Evolutionary conservation across 176 grass and related monocot genomes (phyloP), one percentile per base, ranked within the genome.

Genomic region (barley (Hordeum vulgare)): DNA sequence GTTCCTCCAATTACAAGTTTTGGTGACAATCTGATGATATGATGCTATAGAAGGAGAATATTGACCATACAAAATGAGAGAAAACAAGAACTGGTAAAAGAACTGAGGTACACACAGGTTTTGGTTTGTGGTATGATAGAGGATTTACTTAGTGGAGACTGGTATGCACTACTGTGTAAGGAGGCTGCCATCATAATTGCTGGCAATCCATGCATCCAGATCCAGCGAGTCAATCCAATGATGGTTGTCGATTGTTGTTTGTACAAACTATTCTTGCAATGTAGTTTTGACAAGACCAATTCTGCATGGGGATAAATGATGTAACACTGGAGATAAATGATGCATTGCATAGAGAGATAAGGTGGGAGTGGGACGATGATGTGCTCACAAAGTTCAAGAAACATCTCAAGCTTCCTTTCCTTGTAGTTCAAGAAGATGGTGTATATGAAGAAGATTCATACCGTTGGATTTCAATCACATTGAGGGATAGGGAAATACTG

Each of bases 91-190:
- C 33, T 51, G 5, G 0, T 0, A 36, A 0, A 24, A 2, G 65
- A 34, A 25, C 11, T 77, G 66, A 29, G 36, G 9, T 11, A 60
- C 13, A 67, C 7, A 8, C 11, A 59, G n/a, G n/a, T 25, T 45
- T 77, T 80, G 20, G 9, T 5, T 11, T 56, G 13, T n/a, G 45
- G 12, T n/a, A 5, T 2, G 21, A 0, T 0, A 0, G 7, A 23
- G 11, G 0, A 13, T 7, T 20, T 75, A 56, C 3, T 1, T 34
- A 20, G 1, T 11, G 2, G 9, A 11, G 5, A 0, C 0, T 54
- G 54, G 9, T 54, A 8, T 75, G 27, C 49, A 8, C 7, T 57
- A 8, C 2, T 76, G 45, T 11, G 34, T 4, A 11, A 27, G 51
- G 71, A 74, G 44, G 71, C 71, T 29, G 41, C 13, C 18, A 18